Conservation (phyloP, 768 basidiomycete species). For the Infundibulicybe gibba region DNA sequence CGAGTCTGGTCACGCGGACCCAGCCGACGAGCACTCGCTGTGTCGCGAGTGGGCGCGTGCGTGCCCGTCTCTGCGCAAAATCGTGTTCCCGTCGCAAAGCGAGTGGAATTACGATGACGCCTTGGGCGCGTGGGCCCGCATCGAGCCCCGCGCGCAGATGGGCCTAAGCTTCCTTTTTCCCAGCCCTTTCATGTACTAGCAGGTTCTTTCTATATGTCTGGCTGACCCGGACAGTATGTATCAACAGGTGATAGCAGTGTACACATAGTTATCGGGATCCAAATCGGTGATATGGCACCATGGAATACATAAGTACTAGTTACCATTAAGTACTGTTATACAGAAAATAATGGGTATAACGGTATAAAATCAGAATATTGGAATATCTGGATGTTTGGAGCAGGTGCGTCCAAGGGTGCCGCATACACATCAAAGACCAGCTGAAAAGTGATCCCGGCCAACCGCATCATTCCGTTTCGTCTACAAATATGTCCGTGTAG, state of each 20-base stretch:
- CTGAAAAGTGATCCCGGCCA: too few species aligned
- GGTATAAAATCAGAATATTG: not conserved
- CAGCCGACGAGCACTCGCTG: constrained; percentile 46
- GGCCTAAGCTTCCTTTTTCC: too few species aligned
- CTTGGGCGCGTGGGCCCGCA: constrained; percentile 22
- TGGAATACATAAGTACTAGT: too few species aligned
- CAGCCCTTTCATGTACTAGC: too few species aligned
- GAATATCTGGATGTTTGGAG: constrained; percentile 7
- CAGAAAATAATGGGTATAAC: too few species aligned
- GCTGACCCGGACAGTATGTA: too few species aligned
- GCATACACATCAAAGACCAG: not conserved
- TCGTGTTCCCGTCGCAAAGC: constrained; percentile 54
- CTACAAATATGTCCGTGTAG: constrained; percentile 95
- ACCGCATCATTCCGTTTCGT: constrained; percentile 57
- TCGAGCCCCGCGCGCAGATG: too few species aligned
- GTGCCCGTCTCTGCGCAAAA: constrained; percentile 48
- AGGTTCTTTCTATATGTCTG: too few species aligned
- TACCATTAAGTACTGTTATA: too few species aligned
- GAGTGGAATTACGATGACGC: constrained; percentile 41
- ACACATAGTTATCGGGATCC: too few species aligned
- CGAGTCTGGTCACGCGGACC: constrained; percentile 37
- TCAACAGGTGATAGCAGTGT: too few species aligned
- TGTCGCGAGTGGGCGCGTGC: constrained; percentile 52
- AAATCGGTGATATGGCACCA: too few species aligned
- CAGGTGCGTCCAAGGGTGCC: constrained; percentile 2